A percentile compares a stretch with the other conserved stretches of the same genome.
phyloP scores from a whole-genome alignment of 345 rosid genomes.

The Corchorus capsularis region DNA sequence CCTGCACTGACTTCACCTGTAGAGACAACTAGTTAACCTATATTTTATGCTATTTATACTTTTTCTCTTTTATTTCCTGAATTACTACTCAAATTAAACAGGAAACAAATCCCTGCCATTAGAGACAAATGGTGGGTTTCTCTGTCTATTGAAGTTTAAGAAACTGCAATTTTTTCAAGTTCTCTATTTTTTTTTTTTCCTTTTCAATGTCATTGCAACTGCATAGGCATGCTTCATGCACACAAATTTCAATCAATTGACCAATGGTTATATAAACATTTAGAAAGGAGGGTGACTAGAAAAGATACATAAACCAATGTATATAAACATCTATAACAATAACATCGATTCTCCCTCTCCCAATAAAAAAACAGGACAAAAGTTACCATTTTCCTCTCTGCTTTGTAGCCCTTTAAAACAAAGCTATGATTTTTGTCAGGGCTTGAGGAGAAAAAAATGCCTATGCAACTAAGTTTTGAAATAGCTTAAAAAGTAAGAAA shows the following conservation, averaged over 20 bases:
- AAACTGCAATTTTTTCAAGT: background rate
- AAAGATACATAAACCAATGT: background rate
- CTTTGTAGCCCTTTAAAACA: background rate
- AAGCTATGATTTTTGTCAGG: background rate
- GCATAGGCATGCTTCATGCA: background rate
- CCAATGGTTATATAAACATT: background rate
- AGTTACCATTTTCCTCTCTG: background rate
- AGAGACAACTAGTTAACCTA: constrained; percentile 10
- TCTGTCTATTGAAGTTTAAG: background rate
- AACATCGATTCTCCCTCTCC: background rate
- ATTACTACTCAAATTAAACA: background rate
- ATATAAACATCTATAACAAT: background rate
- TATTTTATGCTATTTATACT: background rate
- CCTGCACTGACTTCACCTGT: constrained; percentile 66
- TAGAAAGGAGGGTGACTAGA: background rate
- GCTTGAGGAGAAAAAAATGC: background rate
- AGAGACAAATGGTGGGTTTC: background rate
- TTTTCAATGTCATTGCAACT: background rate
- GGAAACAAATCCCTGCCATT: background rate
- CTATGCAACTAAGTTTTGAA: background rate
- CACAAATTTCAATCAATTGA: background rate
- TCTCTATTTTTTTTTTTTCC: background rate
- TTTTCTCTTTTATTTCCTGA: constrained; percentile 1
- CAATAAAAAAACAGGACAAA: background rate
- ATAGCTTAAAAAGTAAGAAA: background rate